Base-by-base conservation (phyloP, 345 rosid species). In the Ceriops zippeliana region DNA sequence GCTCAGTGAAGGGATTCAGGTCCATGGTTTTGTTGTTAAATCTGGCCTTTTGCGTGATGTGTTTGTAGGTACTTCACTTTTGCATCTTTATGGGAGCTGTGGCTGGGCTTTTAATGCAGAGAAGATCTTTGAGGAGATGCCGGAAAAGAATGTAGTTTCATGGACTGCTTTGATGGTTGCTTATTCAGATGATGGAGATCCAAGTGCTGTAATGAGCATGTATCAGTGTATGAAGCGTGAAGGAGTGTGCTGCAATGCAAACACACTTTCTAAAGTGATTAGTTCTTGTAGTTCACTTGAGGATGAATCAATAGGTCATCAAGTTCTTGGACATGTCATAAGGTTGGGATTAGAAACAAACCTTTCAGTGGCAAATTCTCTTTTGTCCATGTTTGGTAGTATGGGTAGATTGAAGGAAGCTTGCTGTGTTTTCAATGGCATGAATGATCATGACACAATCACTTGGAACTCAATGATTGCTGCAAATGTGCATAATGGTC, bases 151-250 rank as follows among this genome's bases (percentile, higher is more conserved):
- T 71, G 89, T 90, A 5, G 97, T 89, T 69, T 86, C 98, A 51
- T 90, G 97, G 97, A 93, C 97, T 76, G 89, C 98, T 27, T 65
- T 93, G 80, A 90, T 93, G 97, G 87, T 79, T 77, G 82, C 90
- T 53, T 86, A 82, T 77, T 65, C 77, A 66, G 87, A 86, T 74
- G 71, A 65, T 61, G 87, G 87, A 72, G 83, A 85, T 60, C 78
- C 87, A 5, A 60, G 69, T 31, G 83, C 79, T 70, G 97, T 89
- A 19, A 57, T 93, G 28, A 72, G 61, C 63, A 57, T 84, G 17
- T 93, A 62, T 78, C 69, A 21, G 63, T 52, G 60, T 38, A 86
- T 93, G 98, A 85, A 80, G 62, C 27, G 34, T 63, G 92, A 83
- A 77, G 89, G 81, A 24, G 63, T 82, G 75, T 73, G 72, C 28